phyloP scores from a whole-genome alignment of 2,329 filamentous ascomycete genomes.

The Penicillium expansum region DNA sequence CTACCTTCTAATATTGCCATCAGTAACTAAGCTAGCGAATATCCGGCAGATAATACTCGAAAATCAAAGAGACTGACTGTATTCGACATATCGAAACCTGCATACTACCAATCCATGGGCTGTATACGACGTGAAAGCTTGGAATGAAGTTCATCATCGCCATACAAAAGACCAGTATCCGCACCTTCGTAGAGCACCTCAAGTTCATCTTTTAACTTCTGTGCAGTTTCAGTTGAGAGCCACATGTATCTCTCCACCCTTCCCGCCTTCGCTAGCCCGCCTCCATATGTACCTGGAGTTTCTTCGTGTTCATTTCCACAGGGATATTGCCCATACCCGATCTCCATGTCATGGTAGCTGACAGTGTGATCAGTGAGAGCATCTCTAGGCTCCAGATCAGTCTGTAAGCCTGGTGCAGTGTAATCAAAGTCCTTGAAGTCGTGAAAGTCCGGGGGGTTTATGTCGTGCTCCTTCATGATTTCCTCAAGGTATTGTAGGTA shows the following conservation, averaged over 20 bases:
- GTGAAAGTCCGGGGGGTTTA: no score
- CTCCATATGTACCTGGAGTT: slow-evolving; percentile 6
- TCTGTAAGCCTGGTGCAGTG: not conserved
- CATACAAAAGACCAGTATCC: not conserved
- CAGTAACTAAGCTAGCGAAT: no score
- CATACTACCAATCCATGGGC: no score
- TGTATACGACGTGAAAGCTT: no score
- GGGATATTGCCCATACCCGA: no score
- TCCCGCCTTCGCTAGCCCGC: not conserved
- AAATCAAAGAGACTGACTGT: no score
- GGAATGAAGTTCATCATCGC: not conserved
- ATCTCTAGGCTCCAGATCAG: slow-evolving; percentile 12
- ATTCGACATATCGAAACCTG: no score
- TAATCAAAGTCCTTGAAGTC: not conserved
- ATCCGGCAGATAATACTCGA: no score
- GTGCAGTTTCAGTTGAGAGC: slow-evolving; percentile 3
- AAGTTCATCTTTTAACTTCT: not conserved
- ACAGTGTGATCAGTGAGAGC: not conserved
- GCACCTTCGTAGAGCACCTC: not conserved
- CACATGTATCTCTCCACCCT: slow-evolving; percentile 13
- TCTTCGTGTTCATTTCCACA: slow-evolving; percentile 4
- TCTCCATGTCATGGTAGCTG: no score
- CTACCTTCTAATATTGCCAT: no score
- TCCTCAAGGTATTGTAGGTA: slow-evolving; percentile 14
- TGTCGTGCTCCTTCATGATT: not conserved